Conservation (phyloP, 768 basidiomycete genomes). For the Termitomyces bulborhizus region DNA sequence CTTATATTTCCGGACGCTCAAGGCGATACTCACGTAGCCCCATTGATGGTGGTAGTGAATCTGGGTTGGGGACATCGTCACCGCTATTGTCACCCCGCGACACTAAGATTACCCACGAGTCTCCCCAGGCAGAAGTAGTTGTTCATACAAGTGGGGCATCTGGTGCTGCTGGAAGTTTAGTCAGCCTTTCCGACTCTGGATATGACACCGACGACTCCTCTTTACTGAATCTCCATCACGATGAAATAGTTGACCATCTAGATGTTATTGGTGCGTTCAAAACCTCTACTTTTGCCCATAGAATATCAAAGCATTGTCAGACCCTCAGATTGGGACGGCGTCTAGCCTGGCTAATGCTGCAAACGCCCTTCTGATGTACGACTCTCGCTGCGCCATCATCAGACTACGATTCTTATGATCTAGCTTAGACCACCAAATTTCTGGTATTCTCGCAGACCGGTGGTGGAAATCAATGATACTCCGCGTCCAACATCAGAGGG, state of each 20-base stretch:
- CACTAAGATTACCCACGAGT: conserved; percentile 28
- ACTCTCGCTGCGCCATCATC: not conserved
- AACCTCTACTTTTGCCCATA: not conserved
- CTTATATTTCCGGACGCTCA: conserved; percentile 21
- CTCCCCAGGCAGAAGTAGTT: conserved; percentile 33
- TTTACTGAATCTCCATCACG: conserved; percentile 46
- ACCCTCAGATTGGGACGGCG: conserved; percentile 70
- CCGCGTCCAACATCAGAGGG: conserved; percentile 26
- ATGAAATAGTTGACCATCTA: conserved; percentile 79
- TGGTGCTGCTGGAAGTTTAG: conserved; percentile 38
- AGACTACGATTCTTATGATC: not conserved
- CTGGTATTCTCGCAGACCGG: conserved; percentile 66
- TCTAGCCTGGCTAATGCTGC: conserved; percentile 75
- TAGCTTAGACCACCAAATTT: conserved; percentile 55
- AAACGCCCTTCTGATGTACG: conserved; percentile 68
- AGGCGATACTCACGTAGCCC: conserved; percentile 7
- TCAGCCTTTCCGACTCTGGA: conserved; percentile 23
- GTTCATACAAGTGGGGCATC: conserved; percentile 29
- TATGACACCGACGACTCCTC: conserved; percentile 5
- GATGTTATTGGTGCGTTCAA: conserved; percentile 64
- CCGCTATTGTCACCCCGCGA: conserved; percentile 15
- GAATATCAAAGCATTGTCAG: conserved; percentile 24
- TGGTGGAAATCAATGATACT: conserved; percentile 46
- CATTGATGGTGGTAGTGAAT: conserved; percentile 2
- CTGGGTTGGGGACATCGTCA: conserved; percentile 5